Conservation (phyloP, 2,329 filamentous ascomycete genomes). For the Penicillium sp. region DNA sequence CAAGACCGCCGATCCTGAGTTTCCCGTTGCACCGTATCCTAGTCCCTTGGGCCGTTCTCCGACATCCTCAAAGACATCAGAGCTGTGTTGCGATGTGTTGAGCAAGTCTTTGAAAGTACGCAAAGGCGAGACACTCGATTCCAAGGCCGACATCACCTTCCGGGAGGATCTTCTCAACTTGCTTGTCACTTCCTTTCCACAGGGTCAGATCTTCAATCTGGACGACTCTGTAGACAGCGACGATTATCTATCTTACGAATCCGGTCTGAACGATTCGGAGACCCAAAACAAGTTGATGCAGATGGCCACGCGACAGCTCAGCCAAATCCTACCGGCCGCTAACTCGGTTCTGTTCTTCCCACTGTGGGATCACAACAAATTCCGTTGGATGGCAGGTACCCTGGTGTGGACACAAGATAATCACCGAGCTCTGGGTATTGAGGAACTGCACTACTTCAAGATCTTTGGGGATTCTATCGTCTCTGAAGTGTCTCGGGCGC, state of each 20-base stretch:
- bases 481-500: slow-evolving; percentile 39
- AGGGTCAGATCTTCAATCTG: slow-evolving; percentile 32
- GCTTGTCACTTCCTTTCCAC: slow-evolving; percentile 29
- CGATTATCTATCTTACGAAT: slow-evolving; percentile 1
- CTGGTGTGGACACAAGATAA: slow-evolving; percentile 34
- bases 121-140: background rate
- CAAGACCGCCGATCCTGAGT: slow-evolving; percentile 3
- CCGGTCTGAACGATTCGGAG: background rate
- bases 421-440: slow-evolving; percentile 24
- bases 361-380: slow-evolving; percentile 40
- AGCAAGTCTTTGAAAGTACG: slow-evolving; percentile 21
- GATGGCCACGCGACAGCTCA: slow-evolving; percentile 19
- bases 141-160: slow-evolving; percentile 4
- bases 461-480: slow-evolving; percentile 42
- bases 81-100: slow-evolving; percentile 25
- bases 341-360: slow-evolving; percentile 38
- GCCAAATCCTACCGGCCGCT: slow-evolving; percentile 28
- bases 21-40: slow-evolving; percentile 5
- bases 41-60: background rate
- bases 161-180: slow-evolving; percentile 23
- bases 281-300: slow-evolving; percentile 7
- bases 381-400: slow-evolving; percentile 39
- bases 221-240: background rate
- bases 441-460: slow-evolving; percentile 42
- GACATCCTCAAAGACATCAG: background rate